Conservation (phyloP, 495 filamentous ascomycete genomes). For the Lophiostoma macrostomum region DNA sequence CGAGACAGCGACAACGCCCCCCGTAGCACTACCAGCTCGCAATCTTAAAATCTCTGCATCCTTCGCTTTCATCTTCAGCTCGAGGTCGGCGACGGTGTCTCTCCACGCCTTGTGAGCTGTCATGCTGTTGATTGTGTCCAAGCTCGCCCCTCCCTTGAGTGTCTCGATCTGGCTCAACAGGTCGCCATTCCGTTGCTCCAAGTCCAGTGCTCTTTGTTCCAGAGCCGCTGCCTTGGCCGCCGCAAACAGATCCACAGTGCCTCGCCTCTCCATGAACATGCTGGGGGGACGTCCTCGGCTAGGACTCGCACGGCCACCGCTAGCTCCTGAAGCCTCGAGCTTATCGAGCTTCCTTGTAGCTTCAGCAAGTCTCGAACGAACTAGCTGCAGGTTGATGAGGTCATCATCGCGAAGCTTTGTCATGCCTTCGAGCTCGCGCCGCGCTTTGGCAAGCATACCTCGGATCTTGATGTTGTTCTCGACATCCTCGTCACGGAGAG, state of each 20-base stretch:
- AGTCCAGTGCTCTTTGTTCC: conserved; percentile 38
- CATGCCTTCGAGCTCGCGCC: conserved; percentile 35
- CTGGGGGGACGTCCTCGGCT: conserved; percentile 13
- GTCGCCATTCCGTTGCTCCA: conserved; percentile 36
- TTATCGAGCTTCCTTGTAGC: conserved; percentile 33
- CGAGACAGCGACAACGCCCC: not conserved
- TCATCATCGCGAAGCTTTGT: conserved; percentile 39
- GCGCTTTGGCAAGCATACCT: conserved; percentile 37
- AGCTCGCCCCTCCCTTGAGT: conserved; percentile 19
- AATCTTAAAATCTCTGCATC: conserved; percentile 23
- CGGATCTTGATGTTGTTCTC: conserved; percentile 38
- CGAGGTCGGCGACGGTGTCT: conserved; percentile 26
- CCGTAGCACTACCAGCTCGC: conserved; percentile 1
- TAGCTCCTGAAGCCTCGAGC: not conserved
- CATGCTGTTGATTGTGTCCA: conserved; percentile 22
- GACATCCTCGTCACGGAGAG: conserved; percentile 40
- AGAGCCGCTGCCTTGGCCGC: conserved; percentile 37
- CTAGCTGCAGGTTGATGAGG: conserved; percentile 33
- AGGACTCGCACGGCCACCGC: conserved; percentile 7
- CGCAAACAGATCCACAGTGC: conserved; percentile 36
- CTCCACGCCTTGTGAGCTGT: conserved; percentile 32
- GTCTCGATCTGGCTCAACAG: conserved; percentile 18
- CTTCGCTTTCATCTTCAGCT: conserved; percentile 22
- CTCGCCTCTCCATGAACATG: conserved; percentile 28
- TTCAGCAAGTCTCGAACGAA: conserved; percentile 36